Percentiles rank a stretch among this genome's conserved stretches.
Conservation (phyloP, 495 filamentous ascomycete genomes). For the Penicillium odoratum region DNA sequence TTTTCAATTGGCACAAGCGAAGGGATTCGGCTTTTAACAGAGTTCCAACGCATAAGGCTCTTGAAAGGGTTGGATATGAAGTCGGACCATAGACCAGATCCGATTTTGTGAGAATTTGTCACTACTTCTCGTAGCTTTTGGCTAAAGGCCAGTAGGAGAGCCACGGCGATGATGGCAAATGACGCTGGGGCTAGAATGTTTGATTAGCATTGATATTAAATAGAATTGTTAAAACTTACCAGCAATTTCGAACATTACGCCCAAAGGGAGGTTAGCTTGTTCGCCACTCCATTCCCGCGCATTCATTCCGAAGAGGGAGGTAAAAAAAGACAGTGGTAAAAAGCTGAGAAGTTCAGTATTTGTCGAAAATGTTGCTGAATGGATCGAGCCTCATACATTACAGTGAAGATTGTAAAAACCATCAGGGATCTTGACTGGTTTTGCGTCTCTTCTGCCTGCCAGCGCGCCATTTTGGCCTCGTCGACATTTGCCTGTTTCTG, state of each 20-base stretch:
- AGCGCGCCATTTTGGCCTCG: constrained; percentile 62
- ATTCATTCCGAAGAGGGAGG: constrained; percentile 66
- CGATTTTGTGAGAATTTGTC: constrained; percentile 28
- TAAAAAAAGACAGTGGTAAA: constrained; percentile 66
- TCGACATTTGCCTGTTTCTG: constrained; percentile 70
- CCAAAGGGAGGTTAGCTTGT: constrained; percentile 28
- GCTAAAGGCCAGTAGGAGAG: constrained; percentile 47
- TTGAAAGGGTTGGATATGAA: constrained; percentile 24
- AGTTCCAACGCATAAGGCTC: constrained; percentile 16
- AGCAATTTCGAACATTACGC: constrained; percentile 38
- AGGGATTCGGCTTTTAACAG: constrained; percentile 15
- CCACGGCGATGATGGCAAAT: constrained; percentile 42
- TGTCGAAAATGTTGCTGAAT: constrained; percentile 2
- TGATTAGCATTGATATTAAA: background rate
- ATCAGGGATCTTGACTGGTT: constrained; percentile 64
- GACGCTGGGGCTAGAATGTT: constrained; percentile 32
- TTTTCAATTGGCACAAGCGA: constrained; percentile 21
- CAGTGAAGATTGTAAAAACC: constrained; percentile 70
- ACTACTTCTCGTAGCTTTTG: constrained; percentile 34
- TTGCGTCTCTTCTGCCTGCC: constrained; percentile 63
- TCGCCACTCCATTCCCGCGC: constrained; percentile 60
- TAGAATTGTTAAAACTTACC: constrained; percentile 23
- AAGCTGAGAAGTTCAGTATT: constrained; percentile 37
- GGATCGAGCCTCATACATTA: constrained; percentile 53
- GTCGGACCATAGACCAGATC: constrained; percentile 26